These are phyloP conservation scores for Penicillium sp. DNA, from an alignment of 2,329 filamentous ascomycete species.

Conservation along the genomic window DNA sequence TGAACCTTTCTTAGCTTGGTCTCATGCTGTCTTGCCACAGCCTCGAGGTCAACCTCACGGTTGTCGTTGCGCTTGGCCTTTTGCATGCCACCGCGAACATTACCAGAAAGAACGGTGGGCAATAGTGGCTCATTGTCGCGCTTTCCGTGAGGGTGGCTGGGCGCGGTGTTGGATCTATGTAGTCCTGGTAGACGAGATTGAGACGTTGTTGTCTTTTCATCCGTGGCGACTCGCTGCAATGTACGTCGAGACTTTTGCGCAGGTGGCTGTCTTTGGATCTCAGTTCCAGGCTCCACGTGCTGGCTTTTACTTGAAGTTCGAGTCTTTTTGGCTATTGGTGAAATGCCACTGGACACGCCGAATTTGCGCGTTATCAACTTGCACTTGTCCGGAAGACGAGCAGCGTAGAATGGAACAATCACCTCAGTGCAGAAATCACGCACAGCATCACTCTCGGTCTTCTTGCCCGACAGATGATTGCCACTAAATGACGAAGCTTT, in stretches of 20 bases:
- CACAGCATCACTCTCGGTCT: slow-evolving; percentile 45
- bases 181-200: slow-evolving; percentile 40
- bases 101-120: slow-evolving; percentile 33
- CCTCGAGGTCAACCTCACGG: slow-evolving; percentile 51
- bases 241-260: slow-evolving; percentile 37
- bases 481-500: slow-evolving; percentile 30
- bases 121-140: slow-evolving; percentile 45
- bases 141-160: slow-evolving; percentile 40
- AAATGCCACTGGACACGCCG: slow-evolving; percentile 43
- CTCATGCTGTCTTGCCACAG: slow-evolving; percentile 47
- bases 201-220: slow-evolving; percentile 40
- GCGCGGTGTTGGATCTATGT: slow-evolving; percentile 45
- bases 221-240: slow-evolving; percentile 49
- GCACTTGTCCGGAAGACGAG: slow-evolving; percentile 50
- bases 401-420: slow-evolving; percentile 52
- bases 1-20: slow-evolving; percentile 49
- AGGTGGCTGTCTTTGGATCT: slow-evolving; percentile 32
- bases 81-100: slow-evolving; percentile 46
- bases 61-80: slow-evolving; percentile 48
- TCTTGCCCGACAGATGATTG: slow-evolving; percentile 33
- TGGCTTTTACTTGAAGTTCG: slow-evolving; percentile 30
- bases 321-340: slow-evolving; percentile 35
- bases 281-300: slow-evolving; percentile 33
- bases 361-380: slow-evolving; percentile 50
- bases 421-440: slow-evolving; percentile 54